Evolutionary conservation across 2,329 filamentous ascomycete genomes (phyloP).

Genomic region (Samsoniella hepiali): DNA sequence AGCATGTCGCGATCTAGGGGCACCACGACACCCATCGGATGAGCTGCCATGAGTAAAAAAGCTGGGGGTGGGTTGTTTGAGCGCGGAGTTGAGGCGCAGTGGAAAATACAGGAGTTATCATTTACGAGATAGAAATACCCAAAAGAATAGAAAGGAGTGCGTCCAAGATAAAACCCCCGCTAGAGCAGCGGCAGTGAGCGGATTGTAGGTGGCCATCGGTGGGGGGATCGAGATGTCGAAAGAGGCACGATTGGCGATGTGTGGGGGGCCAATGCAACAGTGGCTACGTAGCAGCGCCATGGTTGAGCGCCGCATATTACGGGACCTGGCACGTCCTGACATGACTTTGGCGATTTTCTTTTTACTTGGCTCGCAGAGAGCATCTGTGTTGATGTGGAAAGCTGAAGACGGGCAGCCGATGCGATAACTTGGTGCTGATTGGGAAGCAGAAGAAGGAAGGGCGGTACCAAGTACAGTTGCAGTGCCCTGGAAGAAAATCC

Average conservation of each 20-base stretch:
- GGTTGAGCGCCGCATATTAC: not conserved
- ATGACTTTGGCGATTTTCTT: not conserved
- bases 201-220: not conserved
- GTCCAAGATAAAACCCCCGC: not conserved
- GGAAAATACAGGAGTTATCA: not conserved
- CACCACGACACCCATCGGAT: constrained; percentile 53
- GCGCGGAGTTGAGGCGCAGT: constrained; percentile 1
- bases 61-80: not conserved
- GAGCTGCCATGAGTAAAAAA: constrained; percentile 4
- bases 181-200: not conserved
- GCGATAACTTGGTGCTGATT: not conserved
- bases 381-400: not conserved
- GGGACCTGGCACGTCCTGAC: not conserved
- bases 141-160: not conserved
- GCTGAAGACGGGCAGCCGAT: not conserved
- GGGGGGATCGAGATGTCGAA: constrained; percentile 4
- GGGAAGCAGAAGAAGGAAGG: not conserved
- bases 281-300: not conserved
- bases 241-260: constrained; percentile 4
- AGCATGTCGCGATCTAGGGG: constrained; percentile 66
- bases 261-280: constrained; percentile 13
- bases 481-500: no score
- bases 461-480: not conserved
- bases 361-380: not conserved
- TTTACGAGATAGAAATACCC: constrained; percentile 6